Base-by-base conservation (phyloP, 768 basidiomycete genomes). In the Macrolepiota dolichaula region DNA sequence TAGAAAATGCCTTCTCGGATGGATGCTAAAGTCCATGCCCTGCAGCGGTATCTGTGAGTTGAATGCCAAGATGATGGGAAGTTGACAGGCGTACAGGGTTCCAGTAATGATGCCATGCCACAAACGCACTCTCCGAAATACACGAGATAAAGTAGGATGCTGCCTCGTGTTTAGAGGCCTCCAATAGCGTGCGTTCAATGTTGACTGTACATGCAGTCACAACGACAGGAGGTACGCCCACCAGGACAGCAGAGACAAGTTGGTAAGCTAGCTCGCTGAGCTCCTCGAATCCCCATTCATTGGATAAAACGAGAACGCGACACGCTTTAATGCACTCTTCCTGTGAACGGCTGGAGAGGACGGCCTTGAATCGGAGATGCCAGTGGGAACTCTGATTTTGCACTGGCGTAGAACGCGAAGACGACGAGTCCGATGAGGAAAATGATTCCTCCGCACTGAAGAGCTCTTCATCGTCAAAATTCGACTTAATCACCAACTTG, bases 91-190 rank as follows among this genome's bases (percentile, higher is more conserved):
- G n/a, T 51, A 59, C 57, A 52, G 57, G 57, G 57, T 59, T 59
- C 57, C 57, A 59, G 29, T 59, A 59, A 37, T 59, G 57, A 44
- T 59, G 57, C 57, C 57, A 59, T 17, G 57, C 57, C 9, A 38
- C n/a, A 32, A 59, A 59, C 50, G 51, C 57, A 42, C 57, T 59
- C 29, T 51, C 37, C 13, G 57, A 51, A 10, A 59, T 15, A 22
- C 57, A 59, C 51, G 57, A 59, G 59, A 53, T 51, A 22, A 60
- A 60, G 25, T 42, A 32, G 6, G 40, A 53, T 4, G 59, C 38
- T 10, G 38, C 51, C 51, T 60, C 51, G n/a, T 60, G 59, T 46
- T 52, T 42, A 40, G n/a, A 53, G 29, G 12, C 22, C 17, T 54
- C 59, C 51, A 60, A 47, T 37, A 60, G 44, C 40, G 32, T 59